Base-by-base conservation (phyloP, 257 asterid species). In the Gynochthodes officinalis region DNA sequence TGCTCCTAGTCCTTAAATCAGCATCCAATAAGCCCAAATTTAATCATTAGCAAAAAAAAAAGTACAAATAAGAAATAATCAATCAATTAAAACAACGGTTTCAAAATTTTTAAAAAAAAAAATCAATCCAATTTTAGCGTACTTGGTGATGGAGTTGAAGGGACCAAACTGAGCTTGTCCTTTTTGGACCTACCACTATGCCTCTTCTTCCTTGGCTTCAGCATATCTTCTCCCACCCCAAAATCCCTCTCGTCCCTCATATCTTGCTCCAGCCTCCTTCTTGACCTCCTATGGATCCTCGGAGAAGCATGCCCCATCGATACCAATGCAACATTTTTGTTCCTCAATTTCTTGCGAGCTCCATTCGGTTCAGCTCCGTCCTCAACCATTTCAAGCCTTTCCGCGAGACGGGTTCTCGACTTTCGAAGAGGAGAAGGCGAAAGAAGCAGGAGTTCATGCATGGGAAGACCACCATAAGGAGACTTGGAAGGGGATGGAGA, bases 121-220 rank as follows among this genome's bases (percentile, higher is more conserved):
- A 6, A 64, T 9, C 27, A 1, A 64, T 42, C 13, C 30, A 52
- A 69, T 25, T 67, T 7, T 3, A n/a, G 65, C 90, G 67, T 88
- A 91, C 98, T 82, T 69, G 82, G 84, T 19, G 92, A 75, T 40
- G 83, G 80, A 35, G 28, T 64, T 46, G 86, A 65, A 59, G 80
- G 74, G 53, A 79, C 79, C 75, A 83, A 73, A 61, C 75, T 64
- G 39, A 84, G 70, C 80, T 87, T 89, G 50, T 82, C 91, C 78
- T 85, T 88, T 76, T 80, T 83, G 32, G 94, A 76, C 74, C 82
- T 83, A 19, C 85, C 85, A 52, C 78, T 69, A 0, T 81, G 84
- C 82, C 89, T 87, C 82, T 88, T 95, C 87, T 84, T 92, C 70
- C 87, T 87, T 3, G 89, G 84, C 85, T 85, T 92, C 33, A 70